Evolutionary conservation across 495 filamentous ascomycete species (phyloP).

Genomic region (Aspergillus bridgeri): DNA sequence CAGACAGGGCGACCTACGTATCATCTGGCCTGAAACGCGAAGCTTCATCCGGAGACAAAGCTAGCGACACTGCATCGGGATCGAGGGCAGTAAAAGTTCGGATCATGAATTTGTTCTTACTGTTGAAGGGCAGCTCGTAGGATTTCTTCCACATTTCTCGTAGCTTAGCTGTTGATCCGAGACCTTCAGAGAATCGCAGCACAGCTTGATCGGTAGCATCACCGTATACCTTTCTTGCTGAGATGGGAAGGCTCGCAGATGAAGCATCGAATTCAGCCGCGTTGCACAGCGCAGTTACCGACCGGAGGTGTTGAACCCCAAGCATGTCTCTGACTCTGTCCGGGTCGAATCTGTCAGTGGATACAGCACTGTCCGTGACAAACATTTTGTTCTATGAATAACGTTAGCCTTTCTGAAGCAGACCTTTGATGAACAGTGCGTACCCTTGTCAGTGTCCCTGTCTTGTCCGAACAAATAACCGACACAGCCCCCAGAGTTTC

Average conservation of each 20-base stretch:
- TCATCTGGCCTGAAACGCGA: constrained; percentile 3
- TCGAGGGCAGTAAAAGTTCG: constrained; percentile 10
- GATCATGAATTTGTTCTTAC: constrained; percentile 75
- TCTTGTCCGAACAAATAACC: constrained; percentile 69
- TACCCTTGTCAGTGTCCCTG: constrained; percentile 62
- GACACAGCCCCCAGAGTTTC: constrained; percentile 67
- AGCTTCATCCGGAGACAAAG: constrained; percentile 22
- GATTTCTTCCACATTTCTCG: constrained; percentile 51
- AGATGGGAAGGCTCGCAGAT: constrained; percentile 46
- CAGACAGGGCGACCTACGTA: background rate
- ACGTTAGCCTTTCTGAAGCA: background rate
- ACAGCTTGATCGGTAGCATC: constrained; percentile 69
- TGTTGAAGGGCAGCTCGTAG: constrained; percentile 66
- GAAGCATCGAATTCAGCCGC: constrained; percentile 62
- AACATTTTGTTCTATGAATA: constrained; percentile 53
- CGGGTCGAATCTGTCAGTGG: constrained; percentile 35
- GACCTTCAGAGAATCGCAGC: constrained; percentile 58
- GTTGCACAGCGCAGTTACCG: constrained; percentile 60
- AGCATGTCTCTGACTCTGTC: background rate
- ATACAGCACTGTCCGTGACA: constrained; percentile 47
- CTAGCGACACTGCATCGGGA: background rate
- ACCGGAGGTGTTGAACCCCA: constrained; percentile 45
- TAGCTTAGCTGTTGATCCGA: constrained; percentile 41
- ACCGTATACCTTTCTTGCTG: constrained; percentile 56
- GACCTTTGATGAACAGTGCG: background rate